A percentile compares a stretch with the other conserved stretches of the same genome.
These are phyloP conservation scores for Marchantia polymorpha DNA, from an alignment of 225 moss, liverwort and hornwort species.

Conservation along the genomic window DNA sequence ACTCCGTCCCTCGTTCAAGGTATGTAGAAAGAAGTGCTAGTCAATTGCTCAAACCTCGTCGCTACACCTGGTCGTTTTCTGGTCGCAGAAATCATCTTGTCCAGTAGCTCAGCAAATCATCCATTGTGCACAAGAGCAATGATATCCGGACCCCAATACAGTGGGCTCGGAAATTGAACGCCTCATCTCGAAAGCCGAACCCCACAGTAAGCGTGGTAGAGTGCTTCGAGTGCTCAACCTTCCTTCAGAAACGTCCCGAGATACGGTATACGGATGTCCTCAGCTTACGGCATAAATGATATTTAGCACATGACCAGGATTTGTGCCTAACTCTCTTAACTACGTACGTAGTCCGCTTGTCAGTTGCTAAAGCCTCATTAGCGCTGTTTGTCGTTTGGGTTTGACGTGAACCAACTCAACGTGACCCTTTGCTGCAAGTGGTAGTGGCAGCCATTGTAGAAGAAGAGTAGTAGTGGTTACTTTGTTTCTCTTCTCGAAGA, in stretches of 20 bases:
- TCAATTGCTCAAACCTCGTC: neutral
- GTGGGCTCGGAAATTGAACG: neutral
- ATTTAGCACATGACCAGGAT: neutral
- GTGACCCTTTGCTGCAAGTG: neutral
- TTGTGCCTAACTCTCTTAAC: neutral
- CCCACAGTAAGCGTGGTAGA: neutral
- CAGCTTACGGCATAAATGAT: neutral
- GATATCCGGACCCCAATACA: too few relatives aligned
- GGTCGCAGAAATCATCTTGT: neutral
- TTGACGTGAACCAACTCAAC: neutral
- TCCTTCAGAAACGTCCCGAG: neutral
- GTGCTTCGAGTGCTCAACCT: neutral
- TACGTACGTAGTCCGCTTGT: neutral
- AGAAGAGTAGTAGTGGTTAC: too few relatives aligned
- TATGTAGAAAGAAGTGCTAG: neutral
- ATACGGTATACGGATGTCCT: neutral
- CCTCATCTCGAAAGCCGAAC: neutral
- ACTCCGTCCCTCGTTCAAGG: too few relatives aligned
- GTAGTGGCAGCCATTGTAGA: neutral
- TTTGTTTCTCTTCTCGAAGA: neutral
- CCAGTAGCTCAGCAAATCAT: neutral
- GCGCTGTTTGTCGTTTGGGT: neutral
- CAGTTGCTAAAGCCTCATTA: neutral
- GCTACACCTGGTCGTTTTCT: neutral
- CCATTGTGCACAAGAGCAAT: neutral